phyloP scores from a whole-genome alignment of 345 rosid species.

The Streptanthus diversifolius region DNA sequence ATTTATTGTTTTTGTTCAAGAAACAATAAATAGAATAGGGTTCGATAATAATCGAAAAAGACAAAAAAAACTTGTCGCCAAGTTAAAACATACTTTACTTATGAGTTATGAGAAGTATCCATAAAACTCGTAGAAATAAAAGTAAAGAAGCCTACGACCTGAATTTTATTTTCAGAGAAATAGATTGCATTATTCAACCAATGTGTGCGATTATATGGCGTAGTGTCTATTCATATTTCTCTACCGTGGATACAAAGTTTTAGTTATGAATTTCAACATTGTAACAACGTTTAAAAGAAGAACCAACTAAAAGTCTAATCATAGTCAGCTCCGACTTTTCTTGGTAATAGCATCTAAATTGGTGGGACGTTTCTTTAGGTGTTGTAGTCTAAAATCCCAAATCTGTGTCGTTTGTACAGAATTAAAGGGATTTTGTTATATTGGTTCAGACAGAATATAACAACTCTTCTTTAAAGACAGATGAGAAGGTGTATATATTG shows the following conservation, averaged over 20 bases:
- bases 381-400: constrained; percentile 5
- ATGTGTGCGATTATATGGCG: background rate
- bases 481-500: background rate
- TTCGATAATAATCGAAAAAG: background rate
- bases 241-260: background rate
- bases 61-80: background rate
- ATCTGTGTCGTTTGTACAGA: constrained; percentile 23
- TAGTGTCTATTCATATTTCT: background rate
- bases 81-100: background rate
- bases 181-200: constrained; percentile 1
- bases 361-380: constrained; percentile 18
- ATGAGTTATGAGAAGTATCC: background rate
- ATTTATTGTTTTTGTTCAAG: constrained; percentile 12
- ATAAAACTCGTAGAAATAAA: background rate
- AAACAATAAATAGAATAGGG: constrained; percentile 5
- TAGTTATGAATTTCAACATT: background rate
- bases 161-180: too few relatives aligned
- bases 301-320: background rate
- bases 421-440: constrained; percentile 23
- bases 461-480: constrained; percentile 13
- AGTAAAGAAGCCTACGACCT: too few relatives aligned
- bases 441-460: constrained; percentile 15
- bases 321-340: constrained; percentile 11
- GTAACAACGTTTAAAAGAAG: background rate
- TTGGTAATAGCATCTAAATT: background rate